Percentiles rank a stretch among this genome's conserved stretches.
Evolutionary conservation across 768 basidiomycete genomes (phyloP).

Genomic region (Pilatotrama ljubarskyi): DNA sequence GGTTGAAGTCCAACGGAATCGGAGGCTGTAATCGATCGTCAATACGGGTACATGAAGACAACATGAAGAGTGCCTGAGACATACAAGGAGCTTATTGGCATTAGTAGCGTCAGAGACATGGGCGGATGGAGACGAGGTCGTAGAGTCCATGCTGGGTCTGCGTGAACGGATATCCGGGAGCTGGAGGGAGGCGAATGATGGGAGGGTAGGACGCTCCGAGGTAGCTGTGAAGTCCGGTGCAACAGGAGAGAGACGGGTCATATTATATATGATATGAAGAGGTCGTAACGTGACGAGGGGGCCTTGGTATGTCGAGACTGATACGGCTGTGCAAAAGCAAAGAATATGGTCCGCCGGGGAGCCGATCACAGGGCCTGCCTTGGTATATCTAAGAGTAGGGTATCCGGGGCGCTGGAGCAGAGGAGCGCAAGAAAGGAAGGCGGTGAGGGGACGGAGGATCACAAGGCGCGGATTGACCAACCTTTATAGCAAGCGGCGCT

Average conservation of each 20-base stretch:
- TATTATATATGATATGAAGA: slow-evolving; percentile 13
- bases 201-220: slow-evolving; percentile 50
- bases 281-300: slow-evolving; percentile 7
- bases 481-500: slow-evolving; percentile 23
- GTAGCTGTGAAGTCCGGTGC: slow-evolving; percentile 16
- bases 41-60: no score
- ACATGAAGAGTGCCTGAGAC: not conserved
- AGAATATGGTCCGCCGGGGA: slow-evolving; percentile 32
- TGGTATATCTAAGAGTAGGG: slow-evolving; percentile 21
- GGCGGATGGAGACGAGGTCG: slow-evolving; percentile 6
- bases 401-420: slow-evolving; percentile 18
- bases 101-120: slow-evolving; percentile 9
- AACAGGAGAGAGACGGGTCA: slow-evolving; percentile 11
- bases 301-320: slow-evolving; percentile 12
- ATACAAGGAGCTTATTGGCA: slow-evolving; percentile 19
- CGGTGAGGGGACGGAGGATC: slow-evolving; percentile 15
- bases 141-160: not conserved
- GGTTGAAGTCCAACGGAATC: slow-evolving; percentile 33
- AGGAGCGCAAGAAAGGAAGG: slow-evolving; percentile 22
- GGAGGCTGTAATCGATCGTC: not conserved
- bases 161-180: slow-evolving; percentile 31
- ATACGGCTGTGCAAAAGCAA: slow-evolving; percentile 14
- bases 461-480: slow-evolving; percentile 6
- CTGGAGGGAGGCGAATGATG: slow-evolving; percentile 51
- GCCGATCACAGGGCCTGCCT: slow-evolving; percentile 31